Evolutionary conservation across 192 early-diverging fungal species (phyloP).

Genomic region (Pilobolus umbonatus): DNA sequence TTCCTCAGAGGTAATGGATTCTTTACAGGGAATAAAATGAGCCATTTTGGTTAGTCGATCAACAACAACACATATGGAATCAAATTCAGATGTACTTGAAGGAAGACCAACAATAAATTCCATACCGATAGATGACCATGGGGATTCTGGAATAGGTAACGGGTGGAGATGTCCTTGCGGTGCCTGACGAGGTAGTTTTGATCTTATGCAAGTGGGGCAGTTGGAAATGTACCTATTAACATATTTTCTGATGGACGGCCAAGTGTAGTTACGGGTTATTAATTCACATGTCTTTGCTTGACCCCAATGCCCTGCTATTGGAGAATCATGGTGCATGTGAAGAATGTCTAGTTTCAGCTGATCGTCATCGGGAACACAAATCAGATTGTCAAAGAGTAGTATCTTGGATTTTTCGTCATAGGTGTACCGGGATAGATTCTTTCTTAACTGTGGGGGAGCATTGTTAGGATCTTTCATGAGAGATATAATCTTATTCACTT

Average conservation of each 20-base stretch:
- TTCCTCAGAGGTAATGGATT: too few species aligned
- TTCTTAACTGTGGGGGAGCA: conserved; percentile 31
- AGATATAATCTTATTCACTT: not conserved
- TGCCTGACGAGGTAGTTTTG: conserved; percentile 31
- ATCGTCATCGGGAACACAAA: conserved; percentile 23
- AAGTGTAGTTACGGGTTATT: conserved; percentile 22
- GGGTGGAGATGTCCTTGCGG: conserved; percentile 24
- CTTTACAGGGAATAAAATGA: too few species aligned
- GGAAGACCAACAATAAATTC: too few species aligned
- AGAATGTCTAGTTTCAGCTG: conserved; percentile 14
- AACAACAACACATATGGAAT: too few species aligned
- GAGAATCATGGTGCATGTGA: conserved; percentile 23
- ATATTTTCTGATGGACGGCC: conserved; percentile 32
- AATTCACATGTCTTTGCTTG: conserved; percentile 33
- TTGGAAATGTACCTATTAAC: conserved; percentile 29
- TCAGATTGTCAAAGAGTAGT: conserved; percentile 15
- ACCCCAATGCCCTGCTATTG: conserved; percentile 34
- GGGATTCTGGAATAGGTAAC: conserved; percentile 15
- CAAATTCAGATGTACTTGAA: conserved; percentile 35
- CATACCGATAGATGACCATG: too few species aligned
- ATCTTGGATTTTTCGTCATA: conserved; percentile 13
- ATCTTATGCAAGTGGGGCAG: conserved; percentile 31
- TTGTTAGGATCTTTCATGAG: conserved; percentile 23
- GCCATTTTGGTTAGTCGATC: too few species aligned
- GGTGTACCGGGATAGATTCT: not conserved